These are phyloP conservation scores for Pecoramyces ruminantium DNA, from an alignment of 192 early-diverging fungal genomes.

Conservation along the genomic window DNA sequence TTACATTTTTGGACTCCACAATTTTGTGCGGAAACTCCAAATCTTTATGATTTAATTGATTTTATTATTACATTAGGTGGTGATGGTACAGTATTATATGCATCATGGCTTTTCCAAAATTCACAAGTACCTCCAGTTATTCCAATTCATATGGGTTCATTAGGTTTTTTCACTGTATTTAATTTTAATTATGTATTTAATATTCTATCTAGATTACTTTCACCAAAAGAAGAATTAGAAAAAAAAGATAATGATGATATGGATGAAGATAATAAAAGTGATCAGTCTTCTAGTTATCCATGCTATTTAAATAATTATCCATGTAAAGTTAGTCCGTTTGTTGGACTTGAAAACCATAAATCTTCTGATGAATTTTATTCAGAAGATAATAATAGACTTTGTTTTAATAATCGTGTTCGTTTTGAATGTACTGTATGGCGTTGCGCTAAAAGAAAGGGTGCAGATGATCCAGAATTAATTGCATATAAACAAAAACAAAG, in stretches of 20 bases:
- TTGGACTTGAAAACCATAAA: constrained; percentile 18
- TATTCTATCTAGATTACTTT: not conserved
- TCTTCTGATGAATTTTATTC: not conserved
- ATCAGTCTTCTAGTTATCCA: not conserved
- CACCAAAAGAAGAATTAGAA: not conserved
- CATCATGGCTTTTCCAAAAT: constrained; percentile 75
- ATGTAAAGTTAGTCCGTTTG: not conserved
- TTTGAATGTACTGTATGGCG: constrained; percentile 81
- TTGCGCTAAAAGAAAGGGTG: not conserved
- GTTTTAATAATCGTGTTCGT: constrained; percentile 81
- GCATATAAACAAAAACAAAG: not conserved
- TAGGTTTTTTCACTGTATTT: constrained; percentile 88
- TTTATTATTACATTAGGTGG: constrained; percentile 91
- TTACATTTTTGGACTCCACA: constrained; percentile 51
- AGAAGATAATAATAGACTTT: constrained; percentile 35
- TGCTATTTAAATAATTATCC: not conserved
- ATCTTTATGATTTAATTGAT: constrained; percentile 44
- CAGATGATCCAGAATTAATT: not conserved
- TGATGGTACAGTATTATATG: constrained; percentile 88
- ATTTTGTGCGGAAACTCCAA: constrained; percentile 39
- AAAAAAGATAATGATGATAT: not conserved
- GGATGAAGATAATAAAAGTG: not conserved
- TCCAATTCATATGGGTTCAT: constrained; percentile 79
- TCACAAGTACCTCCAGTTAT: constrained; percentile 71
- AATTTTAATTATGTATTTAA: constrained; percentile 38